phyloP scores from a whole-genome alignment of 2,329 filamentous ascomycete species.

The Emmonsiellopsis sp. region DNA sequence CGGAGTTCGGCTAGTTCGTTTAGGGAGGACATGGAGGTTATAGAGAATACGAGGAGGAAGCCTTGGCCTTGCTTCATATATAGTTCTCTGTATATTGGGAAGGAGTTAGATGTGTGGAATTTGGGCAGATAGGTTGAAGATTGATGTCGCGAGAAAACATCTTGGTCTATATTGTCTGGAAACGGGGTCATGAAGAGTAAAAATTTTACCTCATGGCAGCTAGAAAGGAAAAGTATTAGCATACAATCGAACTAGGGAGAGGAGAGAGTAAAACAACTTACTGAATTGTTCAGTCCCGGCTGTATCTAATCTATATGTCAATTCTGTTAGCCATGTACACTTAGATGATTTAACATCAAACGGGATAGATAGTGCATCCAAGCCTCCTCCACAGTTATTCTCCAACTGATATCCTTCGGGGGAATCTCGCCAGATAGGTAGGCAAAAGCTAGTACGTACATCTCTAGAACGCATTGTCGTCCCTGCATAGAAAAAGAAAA shows the following conservation, averaged over 20 bases:
- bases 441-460: slow-evolving; percentile 45
- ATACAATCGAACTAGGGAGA: neutral
- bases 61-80: slow-evolving; percentile 94
- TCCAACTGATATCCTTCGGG: neutral
- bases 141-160: neutral
- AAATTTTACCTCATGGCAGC: slow-evolving; percentile 48
- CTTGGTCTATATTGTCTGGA: too few species aligned
- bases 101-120: slow-evolving; percentile 22
- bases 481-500: slow-evolving; percentile 44
- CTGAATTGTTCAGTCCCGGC: slow-evolving; percentile 90
- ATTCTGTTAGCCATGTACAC: slow-evolving; percentile 5
- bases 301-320: slow-evolving; percentile 59
- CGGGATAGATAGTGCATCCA: neutral
- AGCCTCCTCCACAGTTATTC: neutral
- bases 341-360: neutral
- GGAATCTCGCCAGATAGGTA: neutral
- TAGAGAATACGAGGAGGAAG: slow-evolving; percentile 86
- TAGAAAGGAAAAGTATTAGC: slow-evolving; percentile 15
- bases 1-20: slow-evolving; percentile 70
- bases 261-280: slow-evolving; percentile 37
- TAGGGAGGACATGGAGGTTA: slow-evolving; percentile 75
- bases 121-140: neutral
- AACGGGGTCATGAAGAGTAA: neutral
- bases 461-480: slow-evolving; percentile 80
- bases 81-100: slow-evolving; percentile 49